phyloP scores from a whole-genome alignment of 108 stramenopile genomes.

The Cyclotella kingstonii region DNA sequence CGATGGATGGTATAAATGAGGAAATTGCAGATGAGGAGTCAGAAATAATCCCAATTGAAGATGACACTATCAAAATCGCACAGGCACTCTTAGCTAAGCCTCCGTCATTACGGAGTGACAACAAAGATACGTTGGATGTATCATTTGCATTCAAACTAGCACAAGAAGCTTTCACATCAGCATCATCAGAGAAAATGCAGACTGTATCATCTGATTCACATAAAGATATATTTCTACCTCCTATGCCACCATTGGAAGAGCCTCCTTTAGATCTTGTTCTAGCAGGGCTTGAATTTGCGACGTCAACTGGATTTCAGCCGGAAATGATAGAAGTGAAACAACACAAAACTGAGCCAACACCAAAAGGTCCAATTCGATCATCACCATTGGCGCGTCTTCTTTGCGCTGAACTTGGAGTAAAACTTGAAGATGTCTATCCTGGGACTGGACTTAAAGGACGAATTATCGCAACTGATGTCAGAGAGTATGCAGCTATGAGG shows the following conservation, averaged over 20 bases:
- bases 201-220: neutral
- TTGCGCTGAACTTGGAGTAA: constrained; percentile 6
- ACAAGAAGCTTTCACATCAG: constrained; percentile 3
- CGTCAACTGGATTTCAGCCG: neutral
- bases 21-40: neutral
- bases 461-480: constrained; percentile 14
- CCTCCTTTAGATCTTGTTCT: constrained; percentile 3
- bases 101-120: constrained; percentile 10
- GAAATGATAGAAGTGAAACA: neutral
- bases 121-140: neutral
- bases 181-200: no score
- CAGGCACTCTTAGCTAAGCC: constrained; percentile 6
- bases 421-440: constrained; percentile 8
- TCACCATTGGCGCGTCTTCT: constrained; percentile 23
- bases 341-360: neutral
- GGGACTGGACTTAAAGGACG: constrained; percentile 19
- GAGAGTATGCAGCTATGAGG: constrained; percentile 10
- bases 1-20: neutral
- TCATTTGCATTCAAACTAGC: constrained; percentile 3
- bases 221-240: neutral
- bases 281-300: neutral
- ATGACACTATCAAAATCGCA: constrained; percentile 3
- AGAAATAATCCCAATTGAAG: neutral
- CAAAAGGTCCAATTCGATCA: constrained; percentile 19
- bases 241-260: neutral